Evolutionary conservation across 202 grass and related monocot species (phyloP), one percentile per base, ranked within the genome.

Genomic region (Dendrocalamus latiflorus): DNA sequence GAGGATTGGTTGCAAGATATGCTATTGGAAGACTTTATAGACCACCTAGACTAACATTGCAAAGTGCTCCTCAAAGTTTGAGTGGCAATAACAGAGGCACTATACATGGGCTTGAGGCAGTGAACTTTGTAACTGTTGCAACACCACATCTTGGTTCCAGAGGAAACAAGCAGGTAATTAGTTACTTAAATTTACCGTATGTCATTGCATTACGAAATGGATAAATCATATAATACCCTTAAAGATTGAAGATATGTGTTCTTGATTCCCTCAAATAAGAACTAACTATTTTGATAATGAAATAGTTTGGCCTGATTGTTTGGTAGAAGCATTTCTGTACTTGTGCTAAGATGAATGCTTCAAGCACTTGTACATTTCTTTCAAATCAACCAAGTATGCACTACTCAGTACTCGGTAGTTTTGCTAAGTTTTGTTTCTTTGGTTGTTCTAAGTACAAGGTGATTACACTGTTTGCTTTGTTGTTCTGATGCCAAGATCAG

Each of bases 81-180:
- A 43, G 65, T 83, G 86, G 89, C 8, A 76, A 47, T 65, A 63
- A 49, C 45, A 80, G 16, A 75, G 93, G 87, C 65, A 90, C 88
- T 70, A 90, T 99, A 85, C 84, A 91, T 76, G 91, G 96, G 53
- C 86, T 99, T 64, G 89, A 99, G 82, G 89, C 93, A 30, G 72
- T 99, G 78, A 99, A 99, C 86, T 99, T 99, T 77, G 84, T 99
- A 78, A 96, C 96, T 41, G 90, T 91, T 82, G 96, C 96, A 8
- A 82, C 96, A 55, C 96, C 96, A 20, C 96, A 99, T 96, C 96
- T 99, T 84, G 96, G 96, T 87, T 99, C 96, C 18, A 94, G 93
- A 83, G 96, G 96, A 92, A 92, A 99, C 44, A 94, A 83, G 41
- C 96, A 99, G 93, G 96, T 96, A 51, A 12, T 30, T 80, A 20